Base-by-base conservation (phyloP, 2,329 filamentous ascomycete genomes). In the Coniochaeta pulveracea region DNA sequence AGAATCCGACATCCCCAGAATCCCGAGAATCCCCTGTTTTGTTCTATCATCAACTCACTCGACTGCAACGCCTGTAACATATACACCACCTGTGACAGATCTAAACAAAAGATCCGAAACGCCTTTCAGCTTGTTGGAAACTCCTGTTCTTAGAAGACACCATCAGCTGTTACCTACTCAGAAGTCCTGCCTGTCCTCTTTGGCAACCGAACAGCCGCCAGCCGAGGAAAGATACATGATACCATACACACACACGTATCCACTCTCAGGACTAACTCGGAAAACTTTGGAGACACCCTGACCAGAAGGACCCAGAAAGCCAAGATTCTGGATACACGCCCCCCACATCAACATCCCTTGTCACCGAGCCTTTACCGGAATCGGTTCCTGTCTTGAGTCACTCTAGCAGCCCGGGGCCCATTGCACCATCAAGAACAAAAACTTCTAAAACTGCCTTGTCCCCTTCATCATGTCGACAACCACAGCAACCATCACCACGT, bases 321-420 rank as follows among this genome's bases (percentile, higher is more conserved):
- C n/a, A 33, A 15, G 8, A 12, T 33, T 23, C 18, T 25, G 14
- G 12, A 10, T 22, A 15, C 21, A 24, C 30, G 12, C 30, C 6
- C 22, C 21, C 19, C 19, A 11, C 22, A 19, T 22, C 22, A 25
- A 24, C 22, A 9, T 8, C 22, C 30, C 15, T 8, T 10, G 7
- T 25, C 4, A 18, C 19, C 30, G 30, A 11, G 22, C 30, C 12
- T 33, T 33, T 33, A 22, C 46, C 49, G 48, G 46, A 45, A 38
- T 46, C 51, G 49, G 43, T 43, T 51, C 45, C 51, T 50, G 51
- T 50, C 51, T 50, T 54, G 51, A 55, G 49, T 54, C 51, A 55
- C 49, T 47, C 46, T 48, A 48, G 34, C 21, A 23, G 21, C 26
- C 38, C 39, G 35, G n/a, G n/a, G n/a, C n/a, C 40, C 39, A 44